phyloP scores from a whole-genome alignment of 2,329 filamentous ascomycete genomes.

The Fusarium papillatum region DNA sequence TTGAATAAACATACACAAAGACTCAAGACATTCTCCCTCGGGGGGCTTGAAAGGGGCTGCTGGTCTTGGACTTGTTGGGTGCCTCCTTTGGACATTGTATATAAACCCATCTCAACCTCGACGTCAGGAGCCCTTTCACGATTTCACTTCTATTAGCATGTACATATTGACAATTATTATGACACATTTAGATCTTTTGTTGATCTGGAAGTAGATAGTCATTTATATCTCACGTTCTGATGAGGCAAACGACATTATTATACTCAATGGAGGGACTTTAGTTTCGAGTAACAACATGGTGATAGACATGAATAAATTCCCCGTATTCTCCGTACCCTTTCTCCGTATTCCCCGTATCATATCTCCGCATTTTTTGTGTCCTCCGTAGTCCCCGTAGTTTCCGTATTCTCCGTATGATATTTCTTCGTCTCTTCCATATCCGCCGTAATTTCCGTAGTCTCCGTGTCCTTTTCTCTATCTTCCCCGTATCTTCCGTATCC shows the following conservation, averaged over 20 bases:
- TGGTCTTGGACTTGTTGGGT: background rate
- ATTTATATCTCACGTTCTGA: background rate
- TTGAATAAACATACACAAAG: constrained; percentile 14
- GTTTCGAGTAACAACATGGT: background rate
- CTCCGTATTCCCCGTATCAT: background rate
- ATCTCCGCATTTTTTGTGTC: background rate
- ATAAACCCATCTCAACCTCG: background rate
- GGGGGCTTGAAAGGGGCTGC: background rate
- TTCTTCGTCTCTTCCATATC: background rate
- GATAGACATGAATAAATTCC: background rate
- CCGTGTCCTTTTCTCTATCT: background rate
- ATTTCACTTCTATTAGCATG: background rate
- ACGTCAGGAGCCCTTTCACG: background rate
- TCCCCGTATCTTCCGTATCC: background rate
- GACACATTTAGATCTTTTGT: background rate
- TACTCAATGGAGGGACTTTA: background rate
- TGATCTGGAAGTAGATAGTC: background rate
- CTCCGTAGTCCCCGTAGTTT: background rate
- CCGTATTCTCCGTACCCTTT: background rate
- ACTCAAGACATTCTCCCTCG: background rate
- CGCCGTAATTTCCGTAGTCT: background rate
- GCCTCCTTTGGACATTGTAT: background rate
- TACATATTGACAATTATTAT: background rate
- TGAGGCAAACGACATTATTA: background rate
- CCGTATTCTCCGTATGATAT: background rate